phyloP scores from a whole-genome alignment of 345 rosid species.

The Fremontodendron californicum region DNA sequence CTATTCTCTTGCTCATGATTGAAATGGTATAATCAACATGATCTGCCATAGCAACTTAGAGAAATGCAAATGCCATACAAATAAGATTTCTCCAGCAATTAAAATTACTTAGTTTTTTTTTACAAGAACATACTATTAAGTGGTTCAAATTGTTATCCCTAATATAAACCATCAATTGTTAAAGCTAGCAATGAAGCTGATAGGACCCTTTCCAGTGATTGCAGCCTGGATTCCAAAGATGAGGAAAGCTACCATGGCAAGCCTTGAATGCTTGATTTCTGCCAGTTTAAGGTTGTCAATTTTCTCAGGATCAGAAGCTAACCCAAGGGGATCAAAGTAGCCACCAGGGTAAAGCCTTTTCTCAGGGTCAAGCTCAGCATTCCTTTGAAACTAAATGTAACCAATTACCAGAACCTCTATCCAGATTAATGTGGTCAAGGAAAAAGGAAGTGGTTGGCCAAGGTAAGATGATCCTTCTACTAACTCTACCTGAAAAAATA shows the following conservation, averaged over 20 bases:
- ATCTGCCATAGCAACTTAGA: not conserved
- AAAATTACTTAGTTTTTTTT: not conserved
- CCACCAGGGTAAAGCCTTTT: constrained; percentile 76
- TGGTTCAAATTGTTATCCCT: not conserved
- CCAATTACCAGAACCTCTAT: constrained; percentile 70
- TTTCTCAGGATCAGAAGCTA: constrained; percentile 74
- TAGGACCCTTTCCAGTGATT: constrained; percentile 71
- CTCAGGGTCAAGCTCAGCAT: constrained; percentile 74
- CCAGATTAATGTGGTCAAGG: constrained; percentile 80
- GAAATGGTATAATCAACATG: not conserved
- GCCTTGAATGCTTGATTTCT: constrained; percentile 79
- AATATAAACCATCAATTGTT: constrained; percentile 24
- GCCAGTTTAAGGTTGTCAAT: constrained; percentile 61
- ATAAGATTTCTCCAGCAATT: not conserved
- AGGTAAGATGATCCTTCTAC: constrained; percentile 91
- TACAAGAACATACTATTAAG: not conserved
- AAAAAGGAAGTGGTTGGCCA: constrained; percentile 89
- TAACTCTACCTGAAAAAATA: constrained; percentile 62
- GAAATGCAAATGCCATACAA: not conserved
- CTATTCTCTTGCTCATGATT: not conserved
- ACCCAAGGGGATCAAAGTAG: constrained; percentile 76
- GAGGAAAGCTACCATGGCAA: constrained; percentile 88
- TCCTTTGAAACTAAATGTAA: constrained; percentile 61
- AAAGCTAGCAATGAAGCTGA: constrained; percentile 73
- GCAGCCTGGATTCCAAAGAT: constrained; percentile 76